phyloP scores from a whole-genome alignment of 2,329 filamentous ascomycete species.

The Sporothrix mexicana region DNA sequence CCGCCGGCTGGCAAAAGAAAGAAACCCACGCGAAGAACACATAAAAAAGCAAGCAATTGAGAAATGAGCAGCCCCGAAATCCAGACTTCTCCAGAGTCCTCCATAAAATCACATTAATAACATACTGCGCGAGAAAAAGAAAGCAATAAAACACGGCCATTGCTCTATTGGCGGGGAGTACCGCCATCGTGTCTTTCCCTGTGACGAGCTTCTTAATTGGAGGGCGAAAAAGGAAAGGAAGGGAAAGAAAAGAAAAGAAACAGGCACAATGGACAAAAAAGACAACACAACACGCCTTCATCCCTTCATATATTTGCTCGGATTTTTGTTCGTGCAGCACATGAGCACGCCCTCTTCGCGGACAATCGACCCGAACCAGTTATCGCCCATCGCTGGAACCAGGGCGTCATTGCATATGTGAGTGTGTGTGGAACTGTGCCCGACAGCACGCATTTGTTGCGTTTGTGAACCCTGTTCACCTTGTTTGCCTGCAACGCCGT shows the following conservation, averaged over 20 bases:
- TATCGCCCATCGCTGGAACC: slow-evolving; percentile 5
- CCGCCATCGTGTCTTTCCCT: background rate
- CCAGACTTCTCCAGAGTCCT: background rate
- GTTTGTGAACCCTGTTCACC: background rate
- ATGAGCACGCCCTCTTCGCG: slow-evolving; percentile 6
- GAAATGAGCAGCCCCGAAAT: background rate
- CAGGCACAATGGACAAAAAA: too few species aligned
- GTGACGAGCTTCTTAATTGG: slow-evolving; percentile 7
- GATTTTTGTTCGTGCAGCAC: slow-evolving; percentile 3
- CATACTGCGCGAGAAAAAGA: background rate
- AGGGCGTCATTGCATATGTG: background rate
- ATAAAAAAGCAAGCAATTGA: background rate
- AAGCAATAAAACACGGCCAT: background rate
- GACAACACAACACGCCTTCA: background rate
- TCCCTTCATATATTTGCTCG: background rate
- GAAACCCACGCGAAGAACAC: too few species aligned
- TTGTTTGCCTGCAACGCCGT: background rate
- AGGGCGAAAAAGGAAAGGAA: background rate
- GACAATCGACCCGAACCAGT: slow-evolving; percentile 13
- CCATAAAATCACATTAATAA: background rate
- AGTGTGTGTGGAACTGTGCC: background rate
- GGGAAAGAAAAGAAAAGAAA: background rate
- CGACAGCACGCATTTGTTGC: background rate
- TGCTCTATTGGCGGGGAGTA: background rate
- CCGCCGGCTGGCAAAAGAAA: background rate